Evolutionary conservation across 1,284 basidiomycete species (phyloP), one percentile per base, ranked within the genome.

Genomic region (Xerocomus amazonicus): DNA sequence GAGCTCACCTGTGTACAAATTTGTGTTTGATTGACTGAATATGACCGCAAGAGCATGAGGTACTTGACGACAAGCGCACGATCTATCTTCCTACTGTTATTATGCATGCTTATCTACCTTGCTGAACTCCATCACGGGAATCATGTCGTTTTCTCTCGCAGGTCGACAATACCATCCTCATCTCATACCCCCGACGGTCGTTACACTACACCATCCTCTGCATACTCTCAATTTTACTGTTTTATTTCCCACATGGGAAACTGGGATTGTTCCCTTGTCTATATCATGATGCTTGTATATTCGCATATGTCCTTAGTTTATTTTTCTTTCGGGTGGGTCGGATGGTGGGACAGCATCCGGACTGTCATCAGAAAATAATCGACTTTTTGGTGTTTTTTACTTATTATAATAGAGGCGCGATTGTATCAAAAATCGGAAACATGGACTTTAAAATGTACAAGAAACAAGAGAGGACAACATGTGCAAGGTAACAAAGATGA

Each of bases 41-140:
- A 4, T 17, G 37, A 13, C 29, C 4, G 14, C 16, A 14, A 53
- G 53, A 56, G 55, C 52, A 64, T 51, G 62, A 67, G 50, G 54
- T 53, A 62, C 42, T 60, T 50, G 46, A 68, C 56, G 67, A 67
- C 63, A 51, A 50, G 43, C 52, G 45, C 67, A 68, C 58, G 66
- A 69, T 66, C 53, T 60, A 59, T 55, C 60, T 53, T 51, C 51
- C 60, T 56, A 59, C 56, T 59, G 65, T 61, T 69, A 66, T 66
- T 50, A 56, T 63, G 59, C 67, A 67, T 63, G 58, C 56, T 56
- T 51, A 69, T 67, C 53, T 67, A 61, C 51, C 55, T 65, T 56
- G 63, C 65, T 67, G 58, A 66, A 60, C 57, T 55, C 51, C 28
- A 43, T 47, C 48, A 62, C 48, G 51, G 65, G 60, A 57, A 63